Percentiles rank a stretch among this genome's conserved stretches.
Conservation (phyloP, 163 green algal genomes). For the Chlorella variabilis region DNA sequence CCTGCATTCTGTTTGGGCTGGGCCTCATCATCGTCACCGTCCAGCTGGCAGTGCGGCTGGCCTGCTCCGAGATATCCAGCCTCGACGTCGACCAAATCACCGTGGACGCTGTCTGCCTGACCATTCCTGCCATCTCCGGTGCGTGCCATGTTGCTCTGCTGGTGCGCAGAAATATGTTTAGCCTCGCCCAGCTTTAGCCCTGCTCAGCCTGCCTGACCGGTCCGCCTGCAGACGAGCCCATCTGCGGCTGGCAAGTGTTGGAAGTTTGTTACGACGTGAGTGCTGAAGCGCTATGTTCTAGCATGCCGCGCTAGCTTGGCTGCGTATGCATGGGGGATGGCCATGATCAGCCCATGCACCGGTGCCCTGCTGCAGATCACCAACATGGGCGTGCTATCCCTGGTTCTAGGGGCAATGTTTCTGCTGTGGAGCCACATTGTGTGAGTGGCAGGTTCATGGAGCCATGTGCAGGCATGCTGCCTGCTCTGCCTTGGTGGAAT, state of each 20-base stretch:
- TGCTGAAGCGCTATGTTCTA: not conserved
- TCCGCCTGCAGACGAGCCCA: constrained; percentile 7
- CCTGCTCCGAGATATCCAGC: constrained; percentile 1
- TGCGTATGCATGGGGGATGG: too few species aligned
- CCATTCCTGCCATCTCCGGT: constrained; percentile 1
- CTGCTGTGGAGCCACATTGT: constrained; percentile 34
- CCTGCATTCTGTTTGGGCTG: constrained; percentile 21
- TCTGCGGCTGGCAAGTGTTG: constrained; percentile 32
- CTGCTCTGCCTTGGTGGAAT: too few species aligned
- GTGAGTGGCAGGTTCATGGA: too few species aligned
- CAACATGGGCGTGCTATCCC: constrained; percentile 1
- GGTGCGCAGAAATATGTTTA: too few species aligned
- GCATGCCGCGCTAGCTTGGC: not conserved
- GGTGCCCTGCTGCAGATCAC: not conserved
- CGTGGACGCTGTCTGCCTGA: constrained; percentile 2
- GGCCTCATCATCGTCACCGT: constrained; percentile 19
- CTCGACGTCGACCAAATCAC: constrained; percentile 4
- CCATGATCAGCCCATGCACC: too few species aligned
- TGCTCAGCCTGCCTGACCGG: not conserved
- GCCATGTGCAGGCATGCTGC: too few species aligned
- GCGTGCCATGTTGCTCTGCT: not conserved
- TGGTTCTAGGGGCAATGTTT: constrained; percentile 15
- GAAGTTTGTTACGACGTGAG: constrained; percentile 28
- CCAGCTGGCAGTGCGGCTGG: constrained; percentile 20
- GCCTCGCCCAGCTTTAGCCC: too few species aligned